Base-by-base conservation (phyloP, 2,329 filamentous ascomycete species). In the Xylariaceae sp. region DNA sequence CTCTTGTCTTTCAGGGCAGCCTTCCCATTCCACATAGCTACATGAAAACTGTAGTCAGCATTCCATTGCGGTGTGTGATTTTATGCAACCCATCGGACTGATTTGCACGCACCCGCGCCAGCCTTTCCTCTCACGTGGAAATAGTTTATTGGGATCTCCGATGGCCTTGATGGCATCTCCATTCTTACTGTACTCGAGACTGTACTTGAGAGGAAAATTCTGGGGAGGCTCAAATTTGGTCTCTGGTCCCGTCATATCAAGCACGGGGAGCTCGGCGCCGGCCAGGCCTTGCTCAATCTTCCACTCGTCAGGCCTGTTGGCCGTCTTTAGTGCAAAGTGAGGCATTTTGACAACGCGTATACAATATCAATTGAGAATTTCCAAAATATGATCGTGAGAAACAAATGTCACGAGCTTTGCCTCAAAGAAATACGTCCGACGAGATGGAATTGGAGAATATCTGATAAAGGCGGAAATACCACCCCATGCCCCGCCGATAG, bases 21-120 rank as follows among this genome's bases (percentile, higher is more conserved):
- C 73, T 58, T 86, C 83, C 83, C 82, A 86, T 56, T 86, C 83
- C 5, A 88, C 71, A 49, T 85, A 86, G 6, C 78, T 59, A 27
- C 5, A 1, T 68, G 19, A 49, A 43, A 33, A 32, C 14, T 63
- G 37, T 40, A n/a, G n/a, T n/a, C n/a, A n/a, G n/a, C n/a, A n/a
- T n/a, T n/a, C n/a, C n/a, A n/a, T n/a, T n/a, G n/a, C n/a, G n/a
- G n/a, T n/a, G n/a, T n/a, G n/a, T n/a, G n/a, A n/a, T n/a, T n/a
- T n/a, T n/a, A n/a, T n/a, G n/a, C n/a, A n/a, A n/a, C n/a, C n/a
- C n/a, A n/a, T n/a, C n/a, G n/a, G 27, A 32, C 12, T 16, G 27
- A 32, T 32, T 12, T 14, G 16, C 12, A 32, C 27, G 7, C 16
- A 32, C 27, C 27, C 27, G 16, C 27, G 27, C 27, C 27, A 32